These are phyloP conservation scores for Royoungia palumana DNA, from an alignment of 768 basidiomycete genomes.

Conservation along the genomic window DNA sequence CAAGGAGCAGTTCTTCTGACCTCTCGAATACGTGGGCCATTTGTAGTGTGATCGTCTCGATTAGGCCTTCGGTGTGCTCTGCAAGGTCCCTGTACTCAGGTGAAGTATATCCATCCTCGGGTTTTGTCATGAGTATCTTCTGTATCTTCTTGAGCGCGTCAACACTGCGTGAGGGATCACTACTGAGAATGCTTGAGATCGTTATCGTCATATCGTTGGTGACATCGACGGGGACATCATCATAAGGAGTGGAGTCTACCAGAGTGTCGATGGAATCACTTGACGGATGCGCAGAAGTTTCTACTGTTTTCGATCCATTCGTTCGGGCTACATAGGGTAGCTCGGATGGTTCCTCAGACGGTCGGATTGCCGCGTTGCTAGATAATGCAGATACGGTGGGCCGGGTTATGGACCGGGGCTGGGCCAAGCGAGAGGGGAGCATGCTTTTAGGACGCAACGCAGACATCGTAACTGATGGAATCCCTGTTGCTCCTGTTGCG, in stretches of 20 bases:
- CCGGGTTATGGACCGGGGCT: slow-evolving; percentile 49
- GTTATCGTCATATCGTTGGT: slow-evolving; percentile 70
- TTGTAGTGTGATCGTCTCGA: slow-evolving; percentile 87
- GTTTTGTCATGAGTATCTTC: slow-evolving; percentile 72
- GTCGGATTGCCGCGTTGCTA: slow-evolving; percentile 23
- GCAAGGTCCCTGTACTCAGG: slow-evolving; percentile 74
- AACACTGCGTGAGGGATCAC: slow-evolving; percentile 80
- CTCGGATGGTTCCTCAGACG: slow-evolving; percentile 30
- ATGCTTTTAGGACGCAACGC: slow-evolving; percentile 59
- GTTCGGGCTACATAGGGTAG: slow-evolving; percentile 24
- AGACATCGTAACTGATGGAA: slow-evolving; percentile 33
- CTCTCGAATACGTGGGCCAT: slow-evolving; percentile 91
- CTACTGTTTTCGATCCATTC: slow-evolving; percentile 15
- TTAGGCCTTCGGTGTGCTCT: slow-evolving; percentile 76
- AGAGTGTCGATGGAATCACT: slow-evolving; percentile 31
- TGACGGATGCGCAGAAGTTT: slow-evolving; percentile 17
- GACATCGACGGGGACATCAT: slow-evolving; percentile 13
- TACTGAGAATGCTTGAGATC: slow-evolving; percentile 87
- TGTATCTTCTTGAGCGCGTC: slow-evolving; percentile 94
- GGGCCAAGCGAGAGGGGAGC: slow-evolving; percentile 71
- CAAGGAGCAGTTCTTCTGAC: slow-evolving; percentile 65
- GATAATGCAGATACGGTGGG: slow-evolving; percentile 23
- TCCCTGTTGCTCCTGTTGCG: slow-evolving; percentile 17
- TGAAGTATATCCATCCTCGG: slow-evolving; percentile 67
- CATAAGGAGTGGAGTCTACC: slow-evolving; percentile 31